These are phyloP conservation scores for Exsudoporus floridanus DNA, from an alignment of 1,284 basidiomycete genomes.

Conservation along the genomic window DNA sequence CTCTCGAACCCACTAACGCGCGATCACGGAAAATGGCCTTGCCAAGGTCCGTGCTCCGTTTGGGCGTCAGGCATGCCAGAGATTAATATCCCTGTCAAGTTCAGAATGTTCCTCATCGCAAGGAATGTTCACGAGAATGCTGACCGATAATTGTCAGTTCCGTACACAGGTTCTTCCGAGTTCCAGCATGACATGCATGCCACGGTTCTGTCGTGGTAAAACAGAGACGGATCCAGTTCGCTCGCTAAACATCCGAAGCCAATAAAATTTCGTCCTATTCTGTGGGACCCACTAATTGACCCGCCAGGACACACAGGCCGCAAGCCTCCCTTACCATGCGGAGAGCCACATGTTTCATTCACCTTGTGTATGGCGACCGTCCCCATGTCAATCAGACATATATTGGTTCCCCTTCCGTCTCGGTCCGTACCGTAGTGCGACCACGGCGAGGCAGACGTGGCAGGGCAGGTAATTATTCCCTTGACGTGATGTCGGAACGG, in stretches of 20 bases:
- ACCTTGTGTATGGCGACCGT: slow-evolving; percentile 8
- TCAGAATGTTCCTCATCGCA: slow-evolving; percentile 9
- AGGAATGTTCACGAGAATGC: slow-evolving; percentile 3
- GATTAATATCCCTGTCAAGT: slow-evolving; percentile 4
- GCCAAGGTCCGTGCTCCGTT: background rate
- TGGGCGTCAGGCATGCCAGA: background rate
- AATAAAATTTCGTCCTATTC: background rate
- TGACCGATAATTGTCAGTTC: slow-evolving; percentile 8
- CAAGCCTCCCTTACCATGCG: background rate
- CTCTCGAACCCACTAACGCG: background rate
- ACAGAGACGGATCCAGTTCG: background rate
- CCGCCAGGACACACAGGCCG: background rate
- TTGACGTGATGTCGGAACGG: slow-evolving; percentile 17
- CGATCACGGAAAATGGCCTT: slow-evolving; percentile 1
- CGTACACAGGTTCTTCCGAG: slow-evolving; percentile 2
- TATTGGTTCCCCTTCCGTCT: slow-evolving; percentile 16
- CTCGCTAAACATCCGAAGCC: background rate
- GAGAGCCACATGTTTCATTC: slow-evolving; percentile 2
- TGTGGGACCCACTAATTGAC: slow-evolving; percentile 1
- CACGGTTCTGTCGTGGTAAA: slow-evolving; percentile 18
- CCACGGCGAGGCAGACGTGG: slow-evolving; percentile 15
- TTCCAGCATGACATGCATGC: background rate
- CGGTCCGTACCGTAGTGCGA: slow-evolving; percentile 10
- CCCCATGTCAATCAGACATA: slow-evolving; percentile 20
- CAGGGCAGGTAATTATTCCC: slow-evolving; percentile 1